These are phyloP conservation scores for Ophiosphaerella herpotricha DNA, from an alignment of 2,329 filamentous ascomycete genomes.

Conservation along the genomic window DNA sequence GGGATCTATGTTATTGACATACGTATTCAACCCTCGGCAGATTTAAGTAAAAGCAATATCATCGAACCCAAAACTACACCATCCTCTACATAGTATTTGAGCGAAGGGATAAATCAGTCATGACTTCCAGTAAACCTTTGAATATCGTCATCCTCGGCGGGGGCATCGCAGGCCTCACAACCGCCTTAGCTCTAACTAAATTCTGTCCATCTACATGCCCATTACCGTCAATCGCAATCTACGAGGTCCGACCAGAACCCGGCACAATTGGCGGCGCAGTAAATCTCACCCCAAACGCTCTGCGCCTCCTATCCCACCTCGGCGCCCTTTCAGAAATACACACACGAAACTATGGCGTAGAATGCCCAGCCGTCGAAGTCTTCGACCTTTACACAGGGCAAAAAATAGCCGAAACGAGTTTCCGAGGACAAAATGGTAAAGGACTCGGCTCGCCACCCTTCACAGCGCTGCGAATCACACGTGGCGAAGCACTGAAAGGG, in stretches of 20 bases:
- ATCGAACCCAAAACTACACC: too few relatives aligned
- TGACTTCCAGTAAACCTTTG: slow-evolving; percentile 16
- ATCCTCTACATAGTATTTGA: too few relatives aligned
- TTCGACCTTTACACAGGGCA: slow-evolving; percentile 51
- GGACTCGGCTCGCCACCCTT: slow-evolving; percentile 52
- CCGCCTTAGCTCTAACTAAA: slow-evolving; percentile 44
- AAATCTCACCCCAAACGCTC: slow-evolving; percentile 65
- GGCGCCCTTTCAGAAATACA: slow-evolving; percentile 54
- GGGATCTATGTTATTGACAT: too few relatives aligned
- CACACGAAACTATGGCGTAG: slow-evolving; percentile 46
- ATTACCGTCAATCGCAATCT: slow-evolving; percentile 50
- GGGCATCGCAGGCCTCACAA: slow-evolving; percentile 26
- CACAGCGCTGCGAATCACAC: slow-evolving; percentile 51
- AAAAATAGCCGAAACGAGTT: slow-evolving; percentile 51
- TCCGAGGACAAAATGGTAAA: slow-evolving; percentile 49
- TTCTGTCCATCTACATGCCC: slow-evolving; percentile 43
- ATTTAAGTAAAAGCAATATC: too few relatives aligned
- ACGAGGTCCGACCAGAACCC: slow-evolving; percentile 53
- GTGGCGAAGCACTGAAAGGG: slow-evolving; percentile 51
- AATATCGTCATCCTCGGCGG: slow-evolving; percentile 40
- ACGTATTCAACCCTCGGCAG: too few relatives aligned
- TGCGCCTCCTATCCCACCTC: slow-evolving; percentile 58
- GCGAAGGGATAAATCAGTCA: not conserved
- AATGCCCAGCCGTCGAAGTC: slow-evolving; percentile 51
- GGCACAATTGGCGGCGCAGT: slow-evolving; percentile 63